A percentile compares a stretch with the other conserved stretches of the same genome.
Evolutionary conservation across 108 stramenopile species (phyloP).

Genomic region (Cyclostephanos invisitatus): DNA sequence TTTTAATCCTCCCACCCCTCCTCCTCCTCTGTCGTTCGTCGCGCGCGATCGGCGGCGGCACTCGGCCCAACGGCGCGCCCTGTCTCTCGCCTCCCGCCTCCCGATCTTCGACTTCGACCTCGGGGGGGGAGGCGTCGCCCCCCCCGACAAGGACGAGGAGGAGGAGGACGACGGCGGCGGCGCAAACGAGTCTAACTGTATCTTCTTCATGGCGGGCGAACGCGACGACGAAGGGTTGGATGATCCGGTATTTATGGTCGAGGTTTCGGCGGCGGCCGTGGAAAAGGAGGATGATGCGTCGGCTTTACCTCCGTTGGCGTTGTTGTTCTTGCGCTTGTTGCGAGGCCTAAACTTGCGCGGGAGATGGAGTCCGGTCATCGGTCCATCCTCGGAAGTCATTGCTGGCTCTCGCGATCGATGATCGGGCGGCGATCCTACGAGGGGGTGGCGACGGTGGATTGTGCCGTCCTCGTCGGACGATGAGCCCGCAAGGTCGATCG

Average conservation of each 20-base stretch:
- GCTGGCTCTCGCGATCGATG: too few relatives aligned
- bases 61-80: neutral
- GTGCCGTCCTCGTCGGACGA: constrained; percentile 1
- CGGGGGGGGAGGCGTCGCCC: neutral
- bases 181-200: neutral
- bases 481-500: constrained; percentile 1
- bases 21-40: neutral
- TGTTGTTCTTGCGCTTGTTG: neutral
- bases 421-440: neutral
- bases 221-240: neutral
- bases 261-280: neutral
- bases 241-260: neutral
- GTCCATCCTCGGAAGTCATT: neutral
- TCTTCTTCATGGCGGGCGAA: neutral
- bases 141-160: neutral
- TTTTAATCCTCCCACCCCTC: neutral
- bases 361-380: neutral
- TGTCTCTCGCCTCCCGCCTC: neutral
- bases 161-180: neutral
- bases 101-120: neutral
- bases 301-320: neutral
- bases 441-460: neutral
- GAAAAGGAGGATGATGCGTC: neutral
- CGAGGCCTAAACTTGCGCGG: neutral
- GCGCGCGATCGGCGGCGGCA: neutral